Conservation (phyloP, 176 grass and related monocot species). For the Juncus effusus region DNA sequence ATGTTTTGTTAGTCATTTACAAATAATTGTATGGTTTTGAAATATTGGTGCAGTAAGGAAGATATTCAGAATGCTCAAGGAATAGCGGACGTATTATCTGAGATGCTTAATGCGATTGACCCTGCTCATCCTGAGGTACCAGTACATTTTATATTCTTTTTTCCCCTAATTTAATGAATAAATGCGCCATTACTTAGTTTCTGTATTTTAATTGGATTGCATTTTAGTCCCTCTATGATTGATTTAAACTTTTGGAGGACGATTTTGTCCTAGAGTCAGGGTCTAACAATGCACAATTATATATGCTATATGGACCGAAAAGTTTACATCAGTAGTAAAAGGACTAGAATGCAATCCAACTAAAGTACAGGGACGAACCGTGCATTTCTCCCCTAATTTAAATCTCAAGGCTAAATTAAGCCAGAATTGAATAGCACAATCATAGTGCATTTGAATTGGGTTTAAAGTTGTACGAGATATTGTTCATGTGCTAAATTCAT, state of each 20-base stretch:
- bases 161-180: neutral
- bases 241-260: constrained; percentile 1
- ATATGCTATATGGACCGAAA: no score
- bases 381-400: no score
- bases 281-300: neutral
- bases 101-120: constrained; percentile 96
- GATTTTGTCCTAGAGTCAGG: neutral
- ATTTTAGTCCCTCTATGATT: neutral
- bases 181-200: neutral
- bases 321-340: no score
- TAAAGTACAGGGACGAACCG: no score
- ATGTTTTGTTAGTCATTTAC: no score
- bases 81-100: constrained; percentile 84
- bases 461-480: no score
- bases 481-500: neutral
- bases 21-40: no score
- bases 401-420: no score
- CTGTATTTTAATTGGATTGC: neutral
- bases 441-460: no score
- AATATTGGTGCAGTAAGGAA: constrained; percentile 45
- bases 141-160: neutral
- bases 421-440: no score
- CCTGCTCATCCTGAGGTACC: constrained; percentile 74
- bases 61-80: constrained; percentile 93
- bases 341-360: no score